Evolutionary conservation across 2,329 filamentous ascomycete genomes (phyloP).

Genomic region (Fusarium citri): DNA sequence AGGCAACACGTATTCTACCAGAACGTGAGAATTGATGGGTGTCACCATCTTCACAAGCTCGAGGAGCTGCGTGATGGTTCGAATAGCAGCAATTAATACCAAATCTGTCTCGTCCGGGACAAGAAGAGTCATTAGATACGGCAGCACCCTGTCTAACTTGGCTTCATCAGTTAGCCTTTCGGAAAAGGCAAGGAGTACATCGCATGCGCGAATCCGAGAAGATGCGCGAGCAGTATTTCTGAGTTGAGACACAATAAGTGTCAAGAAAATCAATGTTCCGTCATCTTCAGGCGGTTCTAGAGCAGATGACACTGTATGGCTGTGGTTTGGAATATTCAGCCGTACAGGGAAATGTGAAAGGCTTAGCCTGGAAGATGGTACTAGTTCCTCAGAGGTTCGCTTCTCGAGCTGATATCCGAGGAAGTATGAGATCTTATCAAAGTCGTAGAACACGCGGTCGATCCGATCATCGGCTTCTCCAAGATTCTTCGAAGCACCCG

Average conservation of each 20-base stretch:
- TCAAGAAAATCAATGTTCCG: conserved; percentile 91
- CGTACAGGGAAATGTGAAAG: conserved; percentile 81
- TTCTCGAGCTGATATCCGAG: conserved; percentile 76
- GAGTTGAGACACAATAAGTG: conserved; percentile 87
- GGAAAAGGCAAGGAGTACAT: conserved; percentile 90
- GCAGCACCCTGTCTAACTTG: conserved; percentile 91
- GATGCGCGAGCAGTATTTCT: conserved; percentile 89
- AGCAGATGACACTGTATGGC: conserved; percentile 73
- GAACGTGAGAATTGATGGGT: conserved; percentile 76
- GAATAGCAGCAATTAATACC: conserved; percentile 86
- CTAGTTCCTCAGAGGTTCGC: conserved; percentile 46
- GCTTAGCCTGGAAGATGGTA: conserved; percentile 58
- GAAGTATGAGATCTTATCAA: conserved; percentile 97
- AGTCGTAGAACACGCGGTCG: conserved; percentile 91
- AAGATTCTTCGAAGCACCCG: conserved; percentile 74
- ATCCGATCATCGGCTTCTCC: conserved; percentile 94
- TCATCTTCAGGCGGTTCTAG: conserved; percentile 78
- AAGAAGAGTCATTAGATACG: conserved; percentile 86
- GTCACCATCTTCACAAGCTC: conserved; percentile 91
- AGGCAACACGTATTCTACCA: conserved; percentile 75
- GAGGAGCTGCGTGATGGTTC: conserved; percentile 88
- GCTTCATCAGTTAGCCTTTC: conserved; percentile 94
- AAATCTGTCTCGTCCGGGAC: conserved; percentile 81
- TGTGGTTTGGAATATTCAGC: conserved; percentile 87
- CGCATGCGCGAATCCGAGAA: conserved; percentile 89